Evolutionary conservation across 306 rosid species (phyloP).

Genomic region (Glycyrrhiza uralensis): DNA sequence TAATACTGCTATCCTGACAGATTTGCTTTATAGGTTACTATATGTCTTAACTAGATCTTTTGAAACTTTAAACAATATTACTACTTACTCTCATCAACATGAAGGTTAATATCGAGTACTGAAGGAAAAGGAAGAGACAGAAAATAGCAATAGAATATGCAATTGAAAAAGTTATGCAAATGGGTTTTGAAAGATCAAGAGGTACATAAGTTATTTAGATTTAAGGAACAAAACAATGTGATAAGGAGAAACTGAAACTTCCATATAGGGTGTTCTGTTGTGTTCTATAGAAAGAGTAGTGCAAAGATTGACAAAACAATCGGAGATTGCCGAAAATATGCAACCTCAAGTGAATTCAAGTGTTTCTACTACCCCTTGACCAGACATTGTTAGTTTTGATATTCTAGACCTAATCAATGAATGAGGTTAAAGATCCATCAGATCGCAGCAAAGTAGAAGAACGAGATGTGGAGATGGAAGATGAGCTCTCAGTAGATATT

Average conservation of each 20-base stretch:
- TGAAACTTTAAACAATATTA: background rate
- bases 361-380: slow-evolving; percentile 24
- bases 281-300: slow-evolving; percentile 47
- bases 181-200: slow-evolving; percentile 84
- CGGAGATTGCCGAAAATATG: slow-evolving; percentile 23
- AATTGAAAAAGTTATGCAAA: slow-evolving; percentile 49
- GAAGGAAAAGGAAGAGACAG: slow-evolving; percentile 65
- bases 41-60: background rate
- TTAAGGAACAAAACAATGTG: slow-evolving; percentile 4
- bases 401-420: background rate
- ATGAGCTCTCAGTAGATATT: slow-evolving; percentile 45
- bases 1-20: slow-evolving; percentile 39
- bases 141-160: slow-evolving; percentile 40
- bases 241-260: background rate
- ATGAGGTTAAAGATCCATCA: slow-evolving; percentile 27
- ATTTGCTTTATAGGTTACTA: slow-evolving; percentile 68
- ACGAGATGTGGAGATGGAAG: slow-evolving; percentile 48
- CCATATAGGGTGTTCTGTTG: background rate
- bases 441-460: slow-evolving; percentile 15
- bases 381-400: slow-evolving; percentile 7
- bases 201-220: too few relatives aligned
- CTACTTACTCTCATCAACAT: slow-evolving; percentile 19
- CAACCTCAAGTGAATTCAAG: slow-evolving; percentile 24
- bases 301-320: slow-evolving; percentile 38
- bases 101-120: slow-evolving; percentile 61